Conservation (phyloP, 169 alveolate species). For the Perkinsus marinus region DNA sequence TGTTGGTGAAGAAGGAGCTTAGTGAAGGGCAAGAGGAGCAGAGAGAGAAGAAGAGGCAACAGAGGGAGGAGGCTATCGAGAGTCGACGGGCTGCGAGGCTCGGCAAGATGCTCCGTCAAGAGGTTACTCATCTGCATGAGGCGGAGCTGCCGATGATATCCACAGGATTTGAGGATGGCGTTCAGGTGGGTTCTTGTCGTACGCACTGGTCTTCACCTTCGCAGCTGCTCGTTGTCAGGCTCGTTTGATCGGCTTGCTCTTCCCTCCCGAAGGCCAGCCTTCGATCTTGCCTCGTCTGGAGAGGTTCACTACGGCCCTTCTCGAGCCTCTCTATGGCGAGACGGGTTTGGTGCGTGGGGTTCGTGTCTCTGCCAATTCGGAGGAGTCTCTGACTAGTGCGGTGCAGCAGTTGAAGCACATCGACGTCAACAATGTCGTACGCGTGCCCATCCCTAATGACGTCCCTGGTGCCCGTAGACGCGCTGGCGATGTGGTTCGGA, state of each 20-base stretch:
- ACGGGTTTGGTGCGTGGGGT: neutral
- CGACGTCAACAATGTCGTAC: neutral
- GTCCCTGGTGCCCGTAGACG: neutral
- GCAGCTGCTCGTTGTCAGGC: neutral
- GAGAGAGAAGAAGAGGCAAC: neutral
- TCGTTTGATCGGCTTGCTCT: neutral
- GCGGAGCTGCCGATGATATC: neutral
- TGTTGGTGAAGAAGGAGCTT: neutral
- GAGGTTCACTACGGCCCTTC: neutral
- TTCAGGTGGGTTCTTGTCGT: neutral
- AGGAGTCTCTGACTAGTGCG: neutral
- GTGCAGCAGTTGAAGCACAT: neutral
- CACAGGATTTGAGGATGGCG: neutral
- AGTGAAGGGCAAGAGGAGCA: neutral
- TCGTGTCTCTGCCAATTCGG: neutral
- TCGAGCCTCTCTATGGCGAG: neutral
- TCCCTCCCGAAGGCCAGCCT: neutral
- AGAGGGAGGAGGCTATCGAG: neutral
- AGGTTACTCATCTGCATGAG: neutral
- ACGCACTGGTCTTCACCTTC: neutral
- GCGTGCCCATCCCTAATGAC: neutral
- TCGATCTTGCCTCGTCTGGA: neutral
- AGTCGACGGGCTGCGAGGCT: neutral
- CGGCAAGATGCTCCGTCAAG: neutral
- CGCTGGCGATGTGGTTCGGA: neutral